Evolutionary conservation across 768 basidiomycete species (phyloP).

Genomic region (Sarcomyxa edulis): DNA sequence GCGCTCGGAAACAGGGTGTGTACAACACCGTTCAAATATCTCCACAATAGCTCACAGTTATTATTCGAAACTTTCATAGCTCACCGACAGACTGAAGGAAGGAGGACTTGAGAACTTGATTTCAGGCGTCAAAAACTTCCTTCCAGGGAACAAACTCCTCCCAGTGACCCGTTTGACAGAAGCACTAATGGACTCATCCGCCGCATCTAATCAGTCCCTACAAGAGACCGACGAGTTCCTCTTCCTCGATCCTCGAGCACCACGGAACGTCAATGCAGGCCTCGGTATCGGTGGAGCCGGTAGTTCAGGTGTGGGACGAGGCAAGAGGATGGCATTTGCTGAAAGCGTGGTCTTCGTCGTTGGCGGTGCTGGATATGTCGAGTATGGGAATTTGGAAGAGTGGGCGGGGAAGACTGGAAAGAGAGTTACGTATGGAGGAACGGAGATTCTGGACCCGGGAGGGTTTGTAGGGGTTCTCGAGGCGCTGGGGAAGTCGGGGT

Average conservation of each 20-base stretch:
- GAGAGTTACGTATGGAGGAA: slow-evolving; percentile 89
- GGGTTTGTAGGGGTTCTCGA: slow-evolving; percentile 75
- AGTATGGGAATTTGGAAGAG: slow-evolving; percentile 94
- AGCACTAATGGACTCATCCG: slow-evolving; percentile 95
- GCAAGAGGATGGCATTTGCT: slow-evolving; percentile 68
- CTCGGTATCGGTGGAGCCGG: slow-evolving; percentile 41
- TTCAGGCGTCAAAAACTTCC: slow-evolving; percentile 96
- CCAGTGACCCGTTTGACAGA: slow-evolving; percentile 91
- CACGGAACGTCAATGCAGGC: slow-evolving; percentile 48
- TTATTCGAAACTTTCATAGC: slow-evolving; percentile 34
- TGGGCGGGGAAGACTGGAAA: slow-evolving; percentile 84
- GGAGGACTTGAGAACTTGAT: slow-evolving; percentile 96
- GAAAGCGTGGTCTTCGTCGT: slow-evolving; percentile 94
- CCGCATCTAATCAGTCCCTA: slow-evolving; percentile 89
- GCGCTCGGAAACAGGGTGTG: slow-evolving; percentile 83
- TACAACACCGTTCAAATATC: too few species aligned
- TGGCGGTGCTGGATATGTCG: slow-evolving; percentile 95
- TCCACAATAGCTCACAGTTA: too few species aligned
- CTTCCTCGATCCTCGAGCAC: slow-evolving; percentile 87
- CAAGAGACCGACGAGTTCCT: slow-evolving; percentile 96
- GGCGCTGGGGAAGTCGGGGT: slow-evolving; percentile 47
- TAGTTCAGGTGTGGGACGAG: slow-evolving; percentile 12
- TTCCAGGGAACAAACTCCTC: slow-evolving; percentile 91
- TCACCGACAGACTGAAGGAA: slow-evolving; percentile 90
- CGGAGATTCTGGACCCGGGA: slow-evolving; percentile 89